Conservation (phyloP, 148 eudicot species). For the Oxyria digyna region DNA sequence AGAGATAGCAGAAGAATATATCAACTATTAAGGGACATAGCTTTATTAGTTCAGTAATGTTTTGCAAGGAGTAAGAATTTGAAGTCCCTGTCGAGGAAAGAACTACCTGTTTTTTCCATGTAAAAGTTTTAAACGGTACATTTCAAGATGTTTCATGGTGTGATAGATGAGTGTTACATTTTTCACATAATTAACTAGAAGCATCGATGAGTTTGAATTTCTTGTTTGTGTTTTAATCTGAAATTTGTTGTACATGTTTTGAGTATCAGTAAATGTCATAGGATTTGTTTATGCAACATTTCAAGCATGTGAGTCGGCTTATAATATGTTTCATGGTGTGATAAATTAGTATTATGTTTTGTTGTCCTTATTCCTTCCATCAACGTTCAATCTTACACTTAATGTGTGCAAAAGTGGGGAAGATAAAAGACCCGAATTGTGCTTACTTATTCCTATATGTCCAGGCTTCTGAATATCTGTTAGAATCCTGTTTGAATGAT, state of each 20-base stretch:
- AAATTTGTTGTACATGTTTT: constrained; percentile 42
- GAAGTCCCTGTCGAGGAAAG: not conserved
- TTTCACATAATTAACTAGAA: too few relatives aligned
- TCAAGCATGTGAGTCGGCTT: constrained; percentile 57
- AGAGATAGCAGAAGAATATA: too few relatives aligned
- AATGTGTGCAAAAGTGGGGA: not conserved
- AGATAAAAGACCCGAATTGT: not conserved
- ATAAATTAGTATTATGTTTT: constrained; percentile 23
- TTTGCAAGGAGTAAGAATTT: not conserved
- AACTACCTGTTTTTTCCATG: not conserved
- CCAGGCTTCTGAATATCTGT: not conserved
- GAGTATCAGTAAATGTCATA: constrained; percentile 53
- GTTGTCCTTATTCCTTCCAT: not conserved
- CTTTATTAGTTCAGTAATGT: not conserved
- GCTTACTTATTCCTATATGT: not conserved
- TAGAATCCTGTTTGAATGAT: not conserved
- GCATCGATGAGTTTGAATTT: not conserved
- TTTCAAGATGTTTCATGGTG: not conserved
- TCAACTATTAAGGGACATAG: too few relatives aligned
- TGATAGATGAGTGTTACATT: not conserved
- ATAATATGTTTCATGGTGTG: too few relatives aligned
- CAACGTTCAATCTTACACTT: not conserved
- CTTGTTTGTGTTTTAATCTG: not conserved
- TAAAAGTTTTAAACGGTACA: too few relatives aligned
- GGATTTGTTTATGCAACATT: constrained; percentile 67